A percentile compares a stretch with the other conserved stretches of the same genome.
Evolutionary conservation across 2,329 filamentous ascomycete genomes (phyloP).

Genomic region (Colletotrichum agaves): DNA sequence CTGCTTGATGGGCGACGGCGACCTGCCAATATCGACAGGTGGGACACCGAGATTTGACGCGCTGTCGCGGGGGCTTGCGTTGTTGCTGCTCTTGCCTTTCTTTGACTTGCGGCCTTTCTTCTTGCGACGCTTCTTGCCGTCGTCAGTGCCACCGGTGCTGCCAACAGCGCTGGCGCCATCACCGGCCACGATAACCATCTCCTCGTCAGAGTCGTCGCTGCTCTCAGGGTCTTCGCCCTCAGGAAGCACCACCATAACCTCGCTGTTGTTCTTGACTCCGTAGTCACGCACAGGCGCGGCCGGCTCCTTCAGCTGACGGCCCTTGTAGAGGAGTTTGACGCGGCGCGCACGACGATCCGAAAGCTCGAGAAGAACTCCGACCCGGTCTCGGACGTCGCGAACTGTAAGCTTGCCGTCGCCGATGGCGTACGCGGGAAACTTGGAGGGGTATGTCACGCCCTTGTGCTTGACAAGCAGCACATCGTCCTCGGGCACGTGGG

Average conservation of each 20-base stretch:
- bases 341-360: constrained; percentile 60
- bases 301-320: constrained; percentile 74
- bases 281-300: constrained; percentile 68
- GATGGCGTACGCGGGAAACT: constrained; percentile 81
- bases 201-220: constrained; percentile 53
- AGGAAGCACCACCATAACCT: constrained; percentile 63
- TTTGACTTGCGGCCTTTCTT: constrained; percentile 47
- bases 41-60: constrained; percentile 48
- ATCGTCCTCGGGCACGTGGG: constrained; percentile 68
- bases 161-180: constrained; percentile 43
- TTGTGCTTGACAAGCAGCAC: constrained; percentile 77
- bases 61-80: constrained; percentile 56
- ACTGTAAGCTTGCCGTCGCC: constrained; percentile 77
- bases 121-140: constrained; percentile 50
- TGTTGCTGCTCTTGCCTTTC: constrained; percentile 49
- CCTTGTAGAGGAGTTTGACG: constrained; percentile 80
- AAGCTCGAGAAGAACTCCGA: constrained; percentile 73
- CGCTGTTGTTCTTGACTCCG: constrained; percentile 69
- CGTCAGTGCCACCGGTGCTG: constrained; percentile 40
- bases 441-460: constrained; percentile 72
- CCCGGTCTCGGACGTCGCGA: constrained; percentile 73
- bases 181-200: constrained; percentile 61
- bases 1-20: constrained; percentile 50
- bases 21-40: constrained; percentile 48
- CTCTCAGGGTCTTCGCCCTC: constrained; percentile 53